phyloP scores from a whole-genome alignment of 768 basidiomycete species.

The Kwoniella sp. region DNA sequence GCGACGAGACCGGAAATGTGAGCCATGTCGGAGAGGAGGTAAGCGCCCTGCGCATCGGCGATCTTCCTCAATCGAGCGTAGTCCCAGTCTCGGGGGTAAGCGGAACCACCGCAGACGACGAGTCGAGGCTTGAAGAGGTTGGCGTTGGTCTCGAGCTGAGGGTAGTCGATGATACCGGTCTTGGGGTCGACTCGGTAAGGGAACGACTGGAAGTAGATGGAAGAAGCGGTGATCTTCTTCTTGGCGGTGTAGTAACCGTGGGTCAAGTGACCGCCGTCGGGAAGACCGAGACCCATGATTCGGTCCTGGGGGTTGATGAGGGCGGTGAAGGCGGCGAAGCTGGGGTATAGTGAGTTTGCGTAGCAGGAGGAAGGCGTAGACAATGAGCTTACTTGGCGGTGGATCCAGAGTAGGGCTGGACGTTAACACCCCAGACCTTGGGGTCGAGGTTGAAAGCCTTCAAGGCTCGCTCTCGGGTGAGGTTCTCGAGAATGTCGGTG shows the following conservation, averaged over 20 bases:
- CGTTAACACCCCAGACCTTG: conserved; percentile 89
- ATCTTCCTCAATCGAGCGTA: conserved; percentile 75
- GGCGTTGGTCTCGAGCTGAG: conserved; percentile 71
- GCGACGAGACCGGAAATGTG: conserved; percentile 95
- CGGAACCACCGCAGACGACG: conserved; percentile 95
- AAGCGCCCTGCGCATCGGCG: conserved; percentile 82
- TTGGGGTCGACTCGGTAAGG: conserved; percentile 75
- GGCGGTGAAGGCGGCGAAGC: conserved; percentile 94
- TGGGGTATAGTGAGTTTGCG: conserved; percentile 50
- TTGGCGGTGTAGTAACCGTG: conserved; percentile 98
- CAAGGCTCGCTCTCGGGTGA: conserved; percentile 93
- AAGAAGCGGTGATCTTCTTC: conserved; percentile 99
- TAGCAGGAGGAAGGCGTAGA: background rate
- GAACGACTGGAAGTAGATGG: conserved; percentile 99
- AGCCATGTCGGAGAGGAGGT: conserved; percentile 93
- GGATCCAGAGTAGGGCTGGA: conserved; percentile 82
- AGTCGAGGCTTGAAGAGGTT: conserved; percentile 92
- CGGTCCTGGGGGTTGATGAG: conserved; percentile 95
- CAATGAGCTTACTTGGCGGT: conserved; percentile 73
- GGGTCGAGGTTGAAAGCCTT: conserved; percentile 94
- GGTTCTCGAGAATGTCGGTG: conserved; percentile 90
- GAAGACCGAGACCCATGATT: conserved; percentile 96
- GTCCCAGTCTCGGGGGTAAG: conserved; percentile 98
- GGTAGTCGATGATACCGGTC: conserved; percentile 87
- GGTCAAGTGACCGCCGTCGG: conserved; percentile 94